Evolutionary conservation across 352 stramenopile species (phyloP), one percentile per base, ranked within the genome.

Genomic region (Phytopythium delawarense): DNA sequence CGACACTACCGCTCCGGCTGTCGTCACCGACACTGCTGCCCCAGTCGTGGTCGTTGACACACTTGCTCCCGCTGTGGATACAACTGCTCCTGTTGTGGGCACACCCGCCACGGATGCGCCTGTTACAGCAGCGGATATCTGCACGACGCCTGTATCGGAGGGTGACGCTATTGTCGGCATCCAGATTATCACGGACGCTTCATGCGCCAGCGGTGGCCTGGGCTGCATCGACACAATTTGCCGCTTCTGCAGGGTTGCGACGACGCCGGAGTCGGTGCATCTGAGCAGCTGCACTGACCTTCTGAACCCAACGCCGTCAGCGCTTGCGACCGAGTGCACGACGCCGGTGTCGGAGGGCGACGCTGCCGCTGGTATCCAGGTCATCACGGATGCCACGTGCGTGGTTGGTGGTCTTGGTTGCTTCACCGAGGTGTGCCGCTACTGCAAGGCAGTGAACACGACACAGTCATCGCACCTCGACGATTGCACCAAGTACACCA

Each of bases 361-460:
- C 30, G 66, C 71, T 44, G 57, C 50, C n/a, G 74, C 70, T 16
- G 76, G 76, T 12, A 63, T 85, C 16, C 61, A 76, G 12, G 61
- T 78, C 58, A 65, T 78, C 9, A 76, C 61, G 1, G 73, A 84
- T 20, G 28, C 35, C 3, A 64, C 50, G 15, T 76, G 65, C 52
- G 59, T 53, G 16, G 21, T 49, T 12, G 65, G 65, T 35, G 62
- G 69, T 13, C 35, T 67, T 25, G 62, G 66, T 9, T 76, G 69
- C 62, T 64, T 57, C 56, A 25, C 59, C 28, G 35, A 61, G 13
- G 28, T 57, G 2, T 76, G 69, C 21, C 65, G 65, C 9, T 71
- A 55, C 61, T 73, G 65, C 59, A 63, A 65, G 50, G 61, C 57
- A 42, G 25, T 40, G 7, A 30, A 37, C 23, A 68, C 69, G 0